These are phyloP conservation scores for Scalesia atractyloides DNA, from an alignment of 129 eudicot genomes.

Conservation along the genomic window DNA sequence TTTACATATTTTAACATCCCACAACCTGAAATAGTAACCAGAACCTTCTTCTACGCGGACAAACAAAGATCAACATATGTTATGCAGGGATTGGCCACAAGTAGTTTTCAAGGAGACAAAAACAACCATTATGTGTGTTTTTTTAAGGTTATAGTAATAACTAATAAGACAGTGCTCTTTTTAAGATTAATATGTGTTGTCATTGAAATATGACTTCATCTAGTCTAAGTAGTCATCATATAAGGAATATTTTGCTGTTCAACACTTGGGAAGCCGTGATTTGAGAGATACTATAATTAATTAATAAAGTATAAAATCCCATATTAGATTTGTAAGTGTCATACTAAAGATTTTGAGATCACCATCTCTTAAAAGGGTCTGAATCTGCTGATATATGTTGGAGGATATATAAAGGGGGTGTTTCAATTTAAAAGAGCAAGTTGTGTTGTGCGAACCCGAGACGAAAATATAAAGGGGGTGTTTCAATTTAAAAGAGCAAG, in stretches of 20 bases:
- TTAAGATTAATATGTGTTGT: conserved; percentile 35
- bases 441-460: conserved; percentile 46
- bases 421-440: conserved; percentile 21
- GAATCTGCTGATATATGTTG: conserved; percentile 32
- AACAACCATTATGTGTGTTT: conserved; percentile 54
- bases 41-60: conserved; percentile 45
- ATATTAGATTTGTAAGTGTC: conserved; percentile 25
- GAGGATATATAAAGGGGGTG: conserved; percentile 33
- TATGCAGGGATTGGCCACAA: conserved; percentile 36
- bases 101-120: conserved; percentile 49
- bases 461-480: no score
- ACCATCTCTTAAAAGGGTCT: conserved; percentile 27
- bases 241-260: conserved; percentile 30
- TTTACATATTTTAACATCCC: conserved; percentile 38
- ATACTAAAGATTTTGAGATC: conserved; percentile 42
- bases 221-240: conserved; percentile 28
- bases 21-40: conserved; percentile 45
- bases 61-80: conserved; percentile 50
- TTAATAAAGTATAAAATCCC: conserved; percentile 12
- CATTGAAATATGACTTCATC: conserved; percentile 30
- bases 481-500: no score
- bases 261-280: conserved; percentile 28
- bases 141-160: conserved; percentile 30
- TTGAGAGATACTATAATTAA: no score
- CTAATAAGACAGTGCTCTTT: conserved; percentile 21